Evolutionary conservation across 2,329 filamentous ascomycete species (phyloP).

Genomic region (Coleophoma cylindrospora): DNA sequence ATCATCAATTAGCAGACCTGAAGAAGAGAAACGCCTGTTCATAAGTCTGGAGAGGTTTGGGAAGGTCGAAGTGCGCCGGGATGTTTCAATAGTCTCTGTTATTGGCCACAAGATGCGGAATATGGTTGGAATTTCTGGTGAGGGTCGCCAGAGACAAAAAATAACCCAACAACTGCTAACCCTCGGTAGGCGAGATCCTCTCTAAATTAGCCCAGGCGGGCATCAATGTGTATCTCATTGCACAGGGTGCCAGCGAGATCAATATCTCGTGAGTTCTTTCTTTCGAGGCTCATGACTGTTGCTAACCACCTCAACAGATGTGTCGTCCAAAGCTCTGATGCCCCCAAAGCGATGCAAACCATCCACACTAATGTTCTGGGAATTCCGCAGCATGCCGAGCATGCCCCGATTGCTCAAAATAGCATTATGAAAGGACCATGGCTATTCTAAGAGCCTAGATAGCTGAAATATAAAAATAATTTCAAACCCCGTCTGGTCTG

Average conservation of each 20-base stretch:
- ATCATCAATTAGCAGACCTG: slow-evolving; percentile 44
- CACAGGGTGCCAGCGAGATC: slow-evolving; percentile 33
- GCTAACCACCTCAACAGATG: background rate
- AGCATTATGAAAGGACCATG: slow-evolving; percentile 9
- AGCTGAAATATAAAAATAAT: background rate
- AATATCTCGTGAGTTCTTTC: slow-evolving; percentile 13
- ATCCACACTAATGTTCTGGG: slow-evolving; percentile 12
- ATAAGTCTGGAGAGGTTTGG: slow-evolving; percentile 39
- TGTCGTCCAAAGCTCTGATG: slow-evolving; percentile 7
- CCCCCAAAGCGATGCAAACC: slow-evolving; percentile 9
- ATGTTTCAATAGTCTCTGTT: slow-evolving; percentile 48
- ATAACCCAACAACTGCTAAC: too few species aligned
- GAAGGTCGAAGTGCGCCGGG: slow-evolving; percentile 42
- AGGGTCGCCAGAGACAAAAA: background rate
- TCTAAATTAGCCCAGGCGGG: slow-evolving; percentile 43
- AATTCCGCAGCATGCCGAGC: slow-evolving; percentile 3
- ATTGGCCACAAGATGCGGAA: slow-evolving; percentile 46
- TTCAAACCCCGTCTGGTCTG: background rate
- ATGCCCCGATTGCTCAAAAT: slow-evolving; percentile 5
- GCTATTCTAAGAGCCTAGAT: background rate
- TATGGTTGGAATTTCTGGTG: slow-evolving; percentile 31
- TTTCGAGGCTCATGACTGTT: background rate
- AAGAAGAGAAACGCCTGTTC: slow-evolving; percentile 27
- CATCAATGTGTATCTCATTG: slow-evolving; percentile 51
- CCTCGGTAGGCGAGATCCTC: slow-evolving; percentile 44